Percentiles rank a stretch among this genome's conserved stretches.
phyloP scores from a whole-genome alignment of 768 basidiomycete genomes.

The Hemileccinum rubropunctum region DNA sequence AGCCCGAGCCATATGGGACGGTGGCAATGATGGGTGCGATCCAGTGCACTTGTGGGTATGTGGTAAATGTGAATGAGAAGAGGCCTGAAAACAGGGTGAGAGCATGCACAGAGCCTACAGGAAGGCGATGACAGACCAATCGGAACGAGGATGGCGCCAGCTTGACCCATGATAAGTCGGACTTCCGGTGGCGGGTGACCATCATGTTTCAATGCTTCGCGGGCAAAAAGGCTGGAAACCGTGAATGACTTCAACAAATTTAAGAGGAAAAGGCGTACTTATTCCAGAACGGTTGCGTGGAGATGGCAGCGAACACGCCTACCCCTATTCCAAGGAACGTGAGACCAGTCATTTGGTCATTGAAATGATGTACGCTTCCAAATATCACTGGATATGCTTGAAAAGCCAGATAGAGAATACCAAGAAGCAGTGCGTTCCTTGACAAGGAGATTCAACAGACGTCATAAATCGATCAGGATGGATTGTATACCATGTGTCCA shows the following conservation, averaged over 20 bases:
- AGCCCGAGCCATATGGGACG: slow-evolving; percentile 51
- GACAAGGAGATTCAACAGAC: neutral
- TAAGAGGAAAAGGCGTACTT: slow-evolving; percentile 5
- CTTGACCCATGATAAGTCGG: slow-evolving; percentile 61
- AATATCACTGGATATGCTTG: too few species aligned
- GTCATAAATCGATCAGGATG: neutral
- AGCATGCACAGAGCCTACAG: too few species aligned
- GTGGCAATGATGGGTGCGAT: slow-evolving; percentile 45
- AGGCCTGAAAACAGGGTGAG: slow-evolving; percentile 30
- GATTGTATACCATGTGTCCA: slow-evolving; percentile 61
- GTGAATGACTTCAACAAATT: too few species aligned
- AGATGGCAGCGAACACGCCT: too few species aligned
- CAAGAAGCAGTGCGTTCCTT: slow-evolving; percentile 41
- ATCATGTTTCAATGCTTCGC: slow-evolving; percentile 37
- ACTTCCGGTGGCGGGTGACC: slow-evolving; percentile 62
- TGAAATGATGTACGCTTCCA: too few species aligned
- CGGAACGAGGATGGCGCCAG: slow-evolving; percentile 66
- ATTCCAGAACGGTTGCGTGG: slow-evolving; percentile 47
- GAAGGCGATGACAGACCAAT: slow-evolving; percentile 37
- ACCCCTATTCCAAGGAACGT: too few species aligned
- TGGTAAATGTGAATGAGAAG: slow-evolving; percentile 57
- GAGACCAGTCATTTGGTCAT: too few species aligned
- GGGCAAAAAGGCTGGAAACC: slow-evolving; percentile 24
- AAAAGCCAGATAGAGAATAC: slow-evolving; percentile 45
- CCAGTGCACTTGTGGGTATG: slow-evolving; percentile 46